phyloP scores from a whole-genome alignment of 129 eudicot species.

The Lactuca saligna region DNA sequence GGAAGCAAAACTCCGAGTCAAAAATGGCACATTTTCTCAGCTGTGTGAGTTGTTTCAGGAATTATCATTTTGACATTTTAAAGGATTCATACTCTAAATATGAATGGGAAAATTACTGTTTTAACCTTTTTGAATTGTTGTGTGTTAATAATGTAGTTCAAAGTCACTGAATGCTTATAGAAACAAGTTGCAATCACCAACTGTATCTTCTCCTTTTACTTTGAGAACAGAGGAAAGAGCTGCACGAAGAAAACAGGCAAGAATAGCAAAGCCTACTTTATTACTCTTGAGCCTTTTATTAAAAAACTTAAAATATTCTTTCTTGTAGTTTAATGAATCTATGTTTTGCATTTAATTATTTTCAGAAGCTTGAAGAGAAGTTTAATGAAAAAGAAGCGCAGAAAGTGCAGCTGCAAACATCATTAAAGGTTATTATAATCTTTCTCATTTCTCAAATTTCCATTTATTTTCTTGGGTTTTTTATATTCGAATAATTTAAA shows the following conservation, averaged over 20 bases:
- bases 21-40: constrained; percentile 71
- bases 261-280: neutral
- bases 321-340: neutral
- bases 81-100: neutral
- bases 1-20: constrained; percentile 66
- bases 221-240: constrained; percentile 82
- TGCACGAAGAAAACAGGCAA: constrained; percentile 82
- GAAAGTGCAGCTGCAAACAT: constrained; percentile 54
- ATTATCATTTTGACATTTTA: neutral
- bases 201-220: constrained; percentile 63
- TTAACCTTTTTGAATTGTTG: constrained; percentile 5
- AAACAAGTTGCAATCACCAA: constrained; percentile 70
- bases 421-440: constrained; percentile 50
- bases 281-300: neutral
- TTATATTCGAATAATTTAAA: neutral
- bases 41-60: constrained; percentile 56
- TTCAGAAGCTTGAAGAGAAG: constrained; percentile 84
- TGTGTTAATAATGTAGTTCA: constrained; percentile 39
- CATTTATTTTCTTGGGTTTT: neutral
- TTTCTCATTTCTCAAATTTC: neutral
- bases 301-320: neutral
- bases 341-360: constrained; percentile 3
- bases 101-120: neutral
- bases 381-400: constrained; percentile 67
- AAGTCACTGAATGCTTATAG: constrained; percentile 72